phyloP scores from a whole-genome alignment of 176 grass and related monocot genomes.

The Panicum miliaceum region DNA sequence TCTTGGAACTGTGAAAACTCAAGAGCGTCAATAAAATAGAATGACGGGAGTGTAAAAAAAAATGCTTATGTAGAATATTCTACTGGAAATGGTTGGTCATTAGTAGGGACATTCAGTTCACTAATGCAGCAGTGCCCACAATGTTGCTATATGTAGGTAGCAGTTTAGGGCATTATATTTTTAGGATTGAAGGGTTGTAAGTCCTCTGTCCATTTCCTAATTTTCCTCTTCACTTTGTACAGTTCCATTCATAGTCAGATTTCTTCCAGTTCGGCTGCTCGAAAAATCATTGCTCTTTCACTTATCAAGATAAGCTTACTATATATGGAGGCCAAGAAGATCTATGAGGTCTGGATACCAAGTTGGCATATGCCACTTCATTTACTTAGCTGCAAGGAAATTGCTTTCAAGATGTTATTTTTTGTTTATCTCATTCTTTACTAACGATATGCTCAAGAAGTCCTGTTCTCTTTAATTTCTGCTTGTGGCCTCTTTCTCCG shows the following conservation, averaged over 20 bases:
- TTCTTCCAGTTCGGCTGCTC: slow-evolving; percentile 61
- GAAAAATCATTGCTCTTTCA: slow-evolving; percentile 65
- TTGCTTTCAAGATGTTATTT: slow-evolving; percentile 24
- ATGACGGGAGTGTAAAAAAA: neutral
- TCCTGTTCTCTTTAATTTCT: neutral
- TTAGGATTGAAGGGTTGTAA: neutral
- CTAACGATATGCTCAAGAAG: slow-evolving; percentile 20
- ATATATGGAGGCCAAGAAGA: slow-evolving; percentile 84
- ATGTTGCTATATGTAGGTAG: neutral
- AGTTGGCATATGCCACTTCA: slow-evolving; percentile 8
- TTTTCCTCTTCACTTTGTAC: slow-evolving; percentile 47
- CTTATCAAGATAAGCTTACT: slow-evolving; percentile 90
- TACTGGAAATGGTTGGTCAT: neutral
- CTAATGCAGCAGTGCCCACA: slow-evolving; percentile 8
- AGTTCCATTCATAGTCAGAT: slow-evolving; percentile 97
- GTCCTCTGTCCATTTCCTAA: slow-evolving; percentile 29
- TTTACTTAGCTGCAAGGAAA: slow-evolving; percentile 18
- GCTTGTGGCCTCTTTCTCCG: slow-evolving; percentile 34
- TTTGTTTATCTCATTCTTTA: slow-evolving; percentile 20
- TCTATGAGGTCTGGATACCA: slow-evolving; percentile 65
- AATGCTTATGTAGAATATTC: slow-evolving; percentile 11
- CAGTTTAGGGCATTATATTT: neutral
- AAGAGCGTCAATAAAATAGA: neutral
- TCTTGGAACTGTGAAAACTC: neutral
- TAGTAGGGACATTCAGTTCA: slow-evolving; percentile 17